Evolutionary conservation across 495 filamentous ascomycete species (phyloP).

Genomic region (Podospora pseudocomata): DNA sequence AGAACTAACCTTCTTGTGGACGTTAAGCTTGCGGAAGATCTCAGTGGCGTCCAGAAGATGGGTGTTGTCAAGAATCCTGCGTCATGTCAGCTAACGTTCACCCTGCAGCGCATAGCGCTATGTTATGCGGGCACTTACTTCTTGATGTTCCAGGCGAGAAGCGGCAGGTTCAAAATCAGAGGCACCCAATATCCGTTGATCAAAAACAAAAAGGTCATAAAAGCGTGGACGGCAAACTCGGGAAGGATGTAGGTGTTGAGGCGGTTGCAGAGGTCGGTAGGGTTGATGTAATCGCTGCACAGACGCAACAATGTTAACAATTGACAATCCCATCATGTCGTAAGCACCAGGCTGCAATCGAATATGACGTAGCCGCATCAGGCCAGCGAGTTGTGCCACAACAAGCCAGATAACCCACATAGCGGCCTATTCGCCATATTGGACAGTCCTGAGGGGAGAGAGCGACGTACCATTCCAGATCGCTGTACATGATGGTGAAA

Average conservation of each 20-base stretch:
- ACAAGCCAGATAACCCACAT: not conserved
- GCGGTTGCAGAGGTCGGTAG: constrained; percentile 99
- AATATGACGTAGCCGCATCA: not conserved
- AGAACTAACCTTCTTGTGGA: constrained; percentile 87
- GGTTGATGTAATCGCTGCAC: constrained; percentile 97
- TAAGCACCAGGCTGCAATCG: not conserved
- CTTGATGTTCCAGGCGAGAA: constrained; percentile 92
- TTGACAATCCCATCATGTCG: not conserved
- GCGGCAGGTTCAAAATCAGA: constrained; percentile 83
- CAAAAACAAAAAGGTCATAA: constrained; percentile 90
- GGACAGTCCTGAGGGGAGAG: not conserved
- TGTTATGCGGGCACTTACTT: constrained; percentile 60
- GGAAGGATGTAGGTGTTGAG: constrained; percentile 99
- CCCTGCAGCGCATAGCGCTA: not conserved
- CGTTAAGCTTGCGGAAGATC: constrained; percentile 98
- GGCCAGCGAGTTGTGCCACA: not conserved
- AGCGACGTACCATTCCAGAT: constrained; percentile 82
- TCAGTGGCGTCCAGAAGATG: constrained; percentile 97
- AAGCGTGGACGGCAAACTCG: constrained; percentile 94
- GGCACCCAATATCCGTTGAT: constrained; percentile 99
- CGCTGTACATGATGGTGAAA: constrained; percentile 99
- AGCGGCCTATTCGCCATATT: not conserved
- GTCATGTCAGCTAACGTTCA: not conserved
- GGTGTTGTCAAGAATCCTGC: constrained; percentile 91
- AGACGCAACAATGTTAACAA: constrained; percentile 1